Evolutionary conservation across 148 eudicot species (phyloP).

Genomic region (Heliosperma pusillum): DNA sequence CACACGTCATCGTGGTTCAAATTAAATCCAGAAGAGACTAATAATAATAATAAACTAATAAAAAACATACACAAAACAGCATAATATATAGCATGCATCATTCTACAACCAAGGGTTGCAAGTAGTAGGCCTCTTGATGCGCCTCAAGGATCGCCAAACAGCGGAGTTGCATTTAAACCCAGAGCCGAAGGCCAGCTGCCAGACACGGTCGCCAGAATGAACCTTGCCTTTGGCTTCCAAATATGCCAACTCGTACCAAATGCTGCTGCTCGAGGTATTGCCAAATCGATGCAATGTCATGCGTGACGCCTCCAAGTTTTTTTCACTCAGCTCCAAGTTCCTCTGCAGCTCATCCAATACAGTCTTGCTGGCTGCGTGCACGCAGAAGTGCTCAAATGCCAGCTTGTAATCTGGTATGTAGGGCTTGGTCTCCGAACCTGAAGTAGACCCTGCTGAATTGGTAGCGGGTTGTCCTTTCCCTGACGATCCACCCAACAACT

Average conservation of each 20-base stretch:
- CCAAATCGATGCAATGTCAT: conserved; percentile 78
- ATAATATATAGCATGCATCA: too few relatives aligned
- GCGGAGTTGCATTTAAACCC: conserved; percentile 89
- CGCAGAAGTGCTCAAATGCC: conserved; percentile 91
- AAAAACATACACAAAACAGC: background rate
- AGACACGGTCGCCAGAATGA: conserved; percentile 66
- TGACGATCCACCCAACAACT: conserved; percentile 35
- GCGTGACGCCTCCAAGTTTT: conserved; percentile 74
- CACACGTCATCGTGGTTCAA: background rate
- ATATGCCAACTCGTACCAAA: conserved; percentile 89
- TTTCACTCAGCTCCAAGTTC: conserved; percentile 72
- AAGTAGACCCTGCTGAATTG: background rate
- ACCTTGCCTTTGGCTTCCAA: conserved; percentile 72
- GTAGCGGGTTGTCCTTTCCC: background rate
- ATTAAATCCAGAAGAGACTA: background rate
- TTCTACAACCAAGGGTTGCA: conserved; percentile 56
- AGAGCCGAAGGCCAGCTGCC: conserved; percentile 89
- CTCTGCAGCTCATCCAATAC: conserved; percentile 79
- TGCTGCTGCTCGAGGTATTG: conserved; percentile 90
- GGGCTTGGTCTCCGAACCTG: conserved; percentile 33
- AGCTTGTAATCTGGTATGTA: conserved; percentile 96
- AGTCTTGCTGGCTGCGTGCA: conserved; percentile 77
- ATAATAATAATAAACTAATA: too few relatives aligned
- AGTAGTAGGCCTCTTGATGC: conserved; percentile 38
- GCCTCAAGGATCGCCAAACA: conserved; percentile 72